Conservation (phyloP, 2,329 filamentous ascomycete species). For the Zalaria sp. region DNA sequence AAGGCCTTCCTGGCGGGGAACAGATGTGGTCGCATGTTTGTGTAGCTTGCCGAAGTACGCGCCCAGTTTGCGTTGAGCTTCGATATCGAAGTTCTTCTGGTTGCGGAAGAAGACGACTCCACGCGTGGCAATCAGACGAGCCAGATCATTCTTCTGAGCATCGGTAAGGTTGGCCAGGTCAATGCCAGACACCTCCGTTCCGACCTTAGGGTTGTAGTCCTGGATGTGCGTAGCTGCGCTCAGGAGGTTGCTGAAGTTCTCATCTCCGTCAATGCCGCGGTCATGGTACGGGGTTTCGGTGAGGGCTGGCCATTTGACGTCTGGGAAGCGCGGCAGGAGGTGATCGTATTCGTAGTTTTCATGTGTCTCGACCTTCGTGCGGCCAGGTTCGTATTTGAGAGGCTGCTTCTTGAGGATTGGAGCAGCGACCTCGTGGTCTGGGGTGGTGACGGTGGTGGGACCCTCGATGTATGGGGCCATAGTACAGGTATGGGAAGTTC, state of each 20-base stretch:
- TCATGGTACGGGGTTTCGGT: conserved; percentile 36
- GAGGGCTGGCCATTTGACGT: conserved; percentile 37
- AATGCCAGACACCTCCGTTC: conserved; percentile 38
- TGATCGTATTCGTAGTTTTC: conserved; percentile 38
- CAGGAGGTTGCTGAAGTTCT: conserved; percentile 39
- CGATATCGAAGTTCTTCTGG: conserved; percentile 38
- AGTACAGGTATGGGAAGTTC: background rate
- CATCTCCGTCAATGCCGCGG: conserved; percentile 39
- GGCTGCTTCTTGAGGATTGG: background rate
- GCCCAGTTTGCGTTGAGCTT: conserved; percentile 8
- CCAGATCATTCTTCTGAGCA: conserved; percentile 39
- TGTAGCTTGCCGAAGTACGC: conserved; percentile 7
- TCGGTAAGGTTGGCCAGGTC: conserved; percentile 36
- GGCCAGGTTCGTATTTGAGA: conserved; percentile 34
- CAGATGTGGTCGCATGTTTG: conserved; percentile 25
- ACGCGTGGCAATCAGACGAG: conserved; percentile 37
- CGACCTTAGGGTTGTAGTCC: conserved; percentile 43
- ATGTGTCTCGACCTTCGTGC: conserved; percentile 29
- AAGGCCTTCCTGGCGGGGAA: conserved; percentile 33
- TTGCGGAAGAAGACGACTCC: conserved; percentile 45
- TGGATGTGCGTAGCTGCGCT: conserved; percentile 38
- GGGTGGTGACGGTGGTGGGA: background rate
- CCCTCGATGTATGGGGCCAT: conserved; percentile 2
- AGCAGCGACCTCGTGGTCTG: background rate
- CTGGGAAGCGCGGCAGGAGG: conserved; percentile 37